phyloP scores from a whole-genome alignment of 176 grass and related monocot species.

The Tillandsia fasciculata region DNA sequence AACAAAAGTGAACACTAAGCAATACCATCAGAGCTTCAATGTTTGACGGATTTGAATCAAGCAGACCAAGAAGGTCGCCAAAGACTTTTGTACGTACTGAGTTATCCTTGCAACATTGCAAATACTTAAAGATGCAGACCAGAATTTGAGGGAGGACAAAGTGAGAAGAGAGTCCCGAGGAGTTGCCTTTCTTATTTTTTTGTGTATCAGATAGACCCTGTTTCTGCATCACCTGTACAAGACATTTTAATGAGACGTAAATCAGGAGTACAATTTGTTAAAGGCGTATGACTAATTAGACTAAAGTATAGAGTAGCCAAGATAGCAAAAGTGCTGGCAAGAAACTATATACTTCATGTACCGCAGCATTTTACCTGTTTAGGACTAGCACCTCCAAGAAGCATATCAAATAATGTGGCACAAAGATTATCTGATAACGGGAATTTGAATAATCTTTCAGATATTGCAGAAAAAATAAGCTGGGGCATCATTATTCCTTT shows the following conservation, averaged over 20 bases:
- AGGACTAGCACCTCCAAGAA: conserved; percentile 98
- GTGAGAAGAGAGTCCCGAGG: conserved; percentile 43
- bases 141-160: conserved; percentile 94
- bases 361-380: conserved; percentile 59
- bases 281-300: neutral
- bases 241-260: conserved; percentile 23
- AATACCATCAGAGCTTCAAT: conserved; percentile 89
- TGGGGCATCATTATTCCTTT: conserved; percentile 43
- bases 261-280: neutral
- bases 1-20: neutral
- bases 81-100: conserved; percentile 74
- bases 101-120: conserved; percentile 77
- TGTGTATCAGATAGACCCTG: conserved; percentile 36
- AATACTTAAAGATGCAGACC: conserved; percentile 78
- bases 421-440: conserved; percentile 82
- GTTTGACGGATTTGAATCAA: conserved; percentile 84
- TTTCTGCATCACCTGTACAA: conserved; percentile 83
- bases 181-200: conserved; percentile 44
- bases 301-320: neutral
- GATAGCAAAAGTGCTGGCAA: neutral
- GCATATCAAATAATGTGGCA: conserved; percentile 87
- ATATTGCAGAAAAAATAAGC: conserved; percentile 70
- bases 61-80: conserved; percentile 66
- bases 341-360: conserved; percentile 4
- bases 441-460: conserved; percentile 80